Evolutionary conservation across 352 stramenopile genomes (phyloP).

Genomic region (Thalassiosira sp.): DNA sequence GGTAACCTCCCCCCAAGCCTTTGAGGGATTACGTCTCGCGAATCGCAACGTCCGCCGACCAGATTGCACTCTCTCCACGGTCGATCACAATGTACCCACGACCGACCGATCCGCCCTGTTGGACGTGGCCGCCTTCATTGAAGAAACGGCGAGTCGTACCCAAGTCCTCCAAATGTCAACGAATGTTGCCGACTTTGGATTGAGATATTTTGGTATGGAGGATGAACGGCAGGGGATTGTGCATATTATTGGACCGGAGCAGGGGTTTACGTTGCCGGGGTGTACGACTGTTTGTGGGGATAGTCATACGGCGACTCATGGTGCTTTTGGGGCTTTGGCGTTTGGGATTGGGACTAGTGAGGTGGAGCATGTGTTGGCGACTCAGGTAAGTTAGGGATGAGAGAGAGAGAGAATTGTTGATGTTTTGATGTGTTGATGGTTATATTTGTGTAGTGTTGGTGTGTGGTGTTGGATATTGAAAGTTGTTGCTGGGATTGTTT

Average conservation of each 20-base stretch:
- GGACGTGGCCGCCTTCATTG: conserved; percentile 76
- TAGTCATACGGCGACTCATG: conserved; percentile 85
- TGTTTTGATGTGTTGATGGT: background rate
- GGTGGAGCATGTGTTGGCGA: conserved; percentile 86
- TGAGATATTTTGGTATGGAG: conserved; percentile 87
- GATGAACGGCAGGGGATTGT: conserved; percentile 87
- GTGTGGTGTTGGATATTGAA: background rate
- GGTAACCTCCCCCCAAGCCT: conserved; percentile 86
- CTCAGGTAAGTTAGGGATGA: conserved; percentile 75
- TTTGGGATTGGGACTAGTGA: conserved; percentile 88
- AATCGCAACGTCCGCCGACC: conserved; percentile 78
- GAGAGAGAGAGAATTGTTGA: no score
- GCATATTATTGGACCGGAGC: conserved; percentile 86
- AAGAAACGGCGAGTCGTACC: conserved; percentile 73
- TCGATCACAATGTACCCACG: conserved; percentile 87
- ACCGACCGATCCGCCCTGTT: conserved; percentile 65
- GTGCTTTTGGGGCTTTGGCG: conserved; percentile 85
- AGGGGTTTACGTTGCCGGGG: conserved; percentile 86
- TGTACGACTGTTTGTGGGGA: conserved; percentile 85
- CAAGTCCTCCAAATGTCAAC: conserved; percentile 84
- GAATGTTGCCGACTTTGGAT: conserved; percentile 83
- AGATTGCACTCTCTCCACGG: conserved; percentile 84
- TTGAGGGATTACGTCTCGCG: conserved; percentile 82
- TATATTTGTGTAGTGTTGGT: conserved; percentile 1
- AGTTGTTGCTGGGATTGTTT: conserved; percentile 3